A percentile compares a stretch with the other conserved stretches of the same genome.
These are phyloP conservation scores for Pulveroboletus frians DNA, from an alignment of 768 basidiomycete species.

Conservation along the genomic window DNA sequence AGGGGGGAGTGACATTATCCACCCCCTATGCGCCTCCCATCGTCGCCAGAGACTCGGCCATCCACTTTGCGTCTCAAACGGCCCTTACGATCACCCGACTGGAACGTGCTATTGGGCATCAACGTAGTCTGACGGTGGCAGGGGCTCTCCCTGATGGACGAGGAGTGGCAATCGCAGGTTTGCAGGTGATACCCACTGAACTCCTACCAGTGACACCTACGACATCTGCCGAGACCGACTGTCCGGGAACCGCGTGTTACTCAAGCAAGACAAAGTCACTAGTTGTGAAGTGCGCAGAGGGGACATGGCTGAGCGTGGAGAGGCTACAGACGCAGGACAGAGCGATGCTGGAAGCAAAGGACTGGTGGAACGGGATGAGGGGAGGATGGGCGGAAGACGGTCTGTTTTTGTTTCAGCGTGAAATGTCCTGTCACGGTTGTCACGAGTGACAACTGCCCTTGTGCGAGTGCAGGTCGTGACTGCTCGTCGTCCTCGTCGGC, in stretches of 20 bases:
- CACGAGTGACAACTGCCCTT: slow-evolving; percentile 14
- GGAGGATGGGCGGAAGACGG: slow-evolving; percentile 25
- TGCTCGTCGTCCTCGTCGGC: slow-evolving; percentile 1
- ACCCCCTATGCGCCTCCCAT: slow-evolving; percentile 47
- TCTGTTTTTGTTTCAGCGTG: not conserved
- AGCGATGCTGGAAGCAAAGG: slow-evolving; percentile 47
- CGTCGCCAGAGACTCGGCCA: slow-evolving; percentile 10
- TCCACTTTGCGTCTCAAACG: slow-evolving; percentile 21
- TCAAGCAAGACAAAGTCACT: slow-evolving; percentile 37
- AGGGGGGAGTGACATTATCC: slow-evolving; percentile 30
- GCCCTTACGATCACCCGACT: slow-evolving; percentile 15
- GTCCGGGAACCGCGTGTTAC: slow-evolving; percentile 43
- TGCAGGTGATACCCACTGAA: slow-evolving; percentile 10
- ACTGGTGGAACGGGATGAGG: slow-evolving; percentile 77
- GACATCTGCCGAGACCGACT: slow-evolving; percentile 6
- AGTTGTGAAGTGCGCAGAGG: slow-evolving; percentile 50
- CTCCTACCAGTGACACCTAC: not conserved
- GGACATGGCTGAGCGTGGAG: slow-evolving; percentile 48
- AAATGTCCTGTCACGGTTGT: slow-evolving; percentile 11
- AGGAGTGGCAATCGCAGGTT: slow-evolving; percentile 19
- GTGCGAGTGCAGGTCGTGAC: not conserved
- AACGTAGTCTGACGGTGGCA: slow-evolving; percentile 21
- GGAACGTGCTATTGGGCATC: slow-evolving; percentile 27
- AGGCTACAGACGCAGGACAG: slow-evolving; percentile 60
- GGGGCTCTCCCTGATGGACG: slow-evolving; percentile 26